Evolutionary conservation across 805 yeast genomes (phyloP).

Genomic region (Candida chauliodis): DNA sequence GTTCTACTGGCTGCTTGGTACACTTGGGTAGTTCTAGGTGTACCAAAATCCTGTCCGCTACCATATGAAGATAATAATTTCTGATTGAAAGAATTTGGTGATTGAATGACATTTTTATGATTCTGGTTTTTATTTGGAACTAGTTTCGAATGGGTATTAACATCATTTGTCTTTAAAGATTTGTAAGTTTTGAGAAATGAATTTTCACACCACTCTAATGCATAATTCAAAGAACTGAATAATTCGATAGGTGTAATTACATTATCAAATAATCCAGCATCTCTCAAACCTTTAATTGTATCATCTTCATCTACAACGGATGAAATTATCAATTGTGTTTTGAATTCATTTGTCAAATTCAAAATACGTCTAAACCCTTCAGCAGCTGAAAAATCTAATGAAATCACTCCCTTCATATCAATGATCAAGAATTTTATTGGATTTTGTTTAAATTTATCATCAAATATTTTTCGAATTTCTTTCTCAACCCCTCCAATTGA

Average conservation of each 20-base stretch:
- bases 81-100: slow-evolving; percentile 3
- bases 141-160: neutral
- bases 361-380: slow-evolving; percentile 89
- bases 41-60: slow-evolving; percentile 15
- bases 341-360: slow-evolving; percentile 66
- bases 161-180: slow-evolving; percentile 23
- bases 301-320: slow-evolving; percentile 68
- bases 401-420: slow-evolving; percentile 78
- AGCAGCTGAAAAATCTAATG: slow-evolving; percentile 91
- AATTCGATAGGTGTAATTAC: slow-evolving; percentile 46
- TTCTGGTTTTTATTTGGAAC: slow-evolving; percentile 1
- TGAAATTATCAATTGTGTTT: slow-evolving; percentile 70
- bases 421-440: slow-evolving; percentile 79
- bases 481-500: slow-evolving; percentile 90
- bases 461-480: slow-evolving; percentile 63
- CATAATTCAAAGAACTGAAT: slow-evolving; percentile 77
- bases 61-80: slow-evolving; percentile 2
- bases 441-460: slow-evolving; percentile 43
- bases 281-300: slow-evolving; percentile 68
- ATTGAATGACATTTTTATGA: neutral
- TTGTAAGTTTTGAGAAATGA: slow-evolving; percentile 69
- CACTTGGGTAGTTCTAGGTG: slow-evolving; percentile 53
- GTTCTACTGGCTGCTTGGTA: slow-evolving; percentile 50
- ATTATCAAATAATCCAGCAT: slow-evolving; percentile 64
- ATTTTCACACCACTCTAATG: slow-evolving; percentile 96